A percentile compares a stretch with the other conserved stretches of the same genome.
Conservation (phyloP, 768 basidiomycete genomes). For the Hericium alpestre region DNA sequence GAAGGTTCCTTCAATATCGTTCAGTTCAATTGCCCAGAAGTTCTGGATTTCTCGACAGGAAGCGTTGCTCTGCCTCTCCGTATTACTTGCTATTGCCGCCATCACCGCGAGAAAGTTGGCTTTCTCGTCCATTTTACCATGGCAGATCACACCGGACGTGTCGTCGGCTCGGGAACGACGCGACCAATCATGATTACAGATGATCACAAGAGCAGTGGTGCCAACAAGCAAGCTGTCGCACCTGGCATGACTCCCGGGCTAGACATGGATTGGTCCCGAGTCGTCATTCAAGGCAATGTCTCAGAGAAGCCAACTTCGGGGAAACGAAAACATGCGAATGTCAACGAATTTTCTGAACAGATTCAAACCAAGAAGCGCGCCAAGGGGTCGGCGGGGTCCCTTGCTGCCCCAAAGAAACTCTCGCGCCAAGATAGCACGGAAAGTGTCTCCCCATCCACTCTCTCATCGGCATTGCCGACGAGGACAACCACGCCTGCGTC, state of each 20-base stretch:
- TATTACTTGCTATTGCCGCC: conserved; percentile 96
- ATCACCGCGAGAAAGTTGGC: conserved; percentile 94
- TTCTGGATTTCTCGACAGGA: conserved; percentile 81
- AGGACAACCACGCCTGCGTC: conserved; percentile 21
- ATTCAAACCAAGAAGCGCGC: conserved; percentile 39
- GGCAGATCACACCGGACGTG: conserved; percentile 65
- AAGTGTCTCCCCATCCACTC: conserved; percentile 19
- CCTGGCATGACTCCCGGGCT: neutral
- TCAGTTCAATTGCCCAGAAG: conserved; percentile 89
- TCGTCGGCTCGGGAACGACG: conserved; percentile 74
- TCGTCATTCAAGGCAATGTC: conserved; percentile 3
- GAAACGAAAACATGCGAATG: conserved; percentile 41
- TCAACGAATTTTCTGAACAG: conserved; percentile 16
- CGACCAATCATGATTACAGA: conserved; percentile 98
- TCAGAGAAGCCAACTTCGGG: conserved; percentile 7
- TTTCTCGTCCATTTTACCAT: conserved; percentile 87
- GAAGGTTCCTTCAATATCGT: conserved; percentile 80
- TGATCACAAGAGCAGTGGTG: conserved; percentile 80
- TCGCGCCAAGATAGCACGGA: conserved; percentile 21
- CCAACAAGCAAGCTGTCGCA: conserved; percentile 11
- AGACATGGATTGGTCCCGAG: conserved; percentile 41
- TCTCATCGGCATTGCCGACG: conserved; percentile 20
- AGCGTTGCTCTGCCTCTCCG: conserved; percentile 85
- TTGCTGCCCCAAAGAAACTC: conserved; percentile 18
- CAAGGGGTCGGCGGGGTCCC: conserved; percentile 54